Base-by-base conservation (phyloP, 2,329 filamentous ascomycete genomes). In the Xylariales sp. region DNA sequence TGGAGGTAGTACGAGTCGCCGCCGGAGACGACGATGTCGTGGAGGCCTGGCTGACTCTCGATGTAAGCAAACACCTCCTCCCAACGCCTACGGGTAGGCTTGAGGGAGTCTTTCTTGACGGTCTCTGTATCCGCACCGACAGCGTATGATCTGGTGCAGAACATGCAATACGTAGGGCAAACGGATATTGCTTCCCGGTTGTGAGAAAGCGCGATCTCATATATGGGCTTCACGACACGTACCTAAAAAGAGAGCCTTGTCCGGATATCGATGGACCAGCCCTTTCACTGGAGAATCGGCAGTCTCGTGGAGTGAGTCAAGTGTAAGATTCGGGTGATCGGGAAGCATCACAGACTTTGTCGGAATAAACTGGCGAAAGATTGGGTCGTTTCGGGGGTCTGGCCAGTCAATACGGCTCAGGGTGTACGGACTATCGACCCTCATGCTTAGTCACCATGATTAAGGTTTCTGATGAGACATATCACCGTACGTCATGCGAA, bases 201-300 rank as follows among this genome's bases (percentile, higher is more conserved):
- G n/a, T n/a, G n/a, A n/a, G n/a, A n/a, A n/a, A n/a, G n/a, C n/a
- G n/a, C n/a, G n/a, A n/a, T n/a, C n/a, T n/a, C n/a, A n/a, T n/a
- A n/a, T n/a, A n/a, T n/a, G n/a, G n/a, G n/a, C n/a, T n/a, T n/a
- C n/a, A n/a, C n/a, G n/a, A n/a, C n/a, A n/a, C 68, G 55, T 59
- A 80, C 78, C 70, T 22, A 83, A 60, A 41, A 84, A 80, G 4
- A 84, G 57, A 2, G 73, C 78, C 56, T 79, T 81, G 45, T 82
- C 77, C 0, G 71, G 71, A 53, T 84, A 84, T n/a, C 79, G 68
- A 54, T 82, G 78, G 3, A 83, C 76, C 3, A 83, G 57, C 0
- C 76, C 77, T 12, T 66, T 61, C 2, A 80, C 74, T 0, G 75
- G 74, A 6, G 70, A 74, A 49, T 82, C 76, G 3, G 61, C 59